Evolutionary conservation across 2,329 filamentous ascomycete genomes (phyloP), one percentile per base, ranked within the genome.

Genomic region (Graphilbum ipis-grandicollis): DNA sequence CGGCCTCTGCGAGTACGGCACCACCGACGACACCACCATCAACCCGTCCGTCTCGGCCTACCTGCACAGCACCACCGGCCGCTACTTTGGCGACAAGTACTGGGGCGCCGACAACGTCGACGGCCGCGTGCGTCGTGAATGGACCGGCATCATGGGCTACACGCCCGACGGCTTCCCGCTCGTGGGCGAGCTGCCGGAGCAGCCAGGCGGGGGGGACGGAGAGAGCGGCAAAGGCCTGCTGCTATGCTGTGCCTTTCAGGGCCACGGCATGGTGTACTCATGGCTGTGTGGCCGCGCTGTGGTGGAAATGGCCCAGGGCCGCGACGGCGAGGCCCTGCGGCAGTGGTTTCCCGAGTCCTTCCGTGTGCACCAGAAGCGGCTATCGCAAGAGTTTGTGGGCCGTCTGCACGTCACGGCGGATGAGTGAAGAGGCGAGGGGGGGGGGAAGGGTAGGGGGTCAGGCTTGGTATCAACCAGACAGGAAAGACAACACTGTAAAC

Each of bases 191-290:
- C 52, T 70, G 39, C 58, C 59, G 3, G 57, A 50, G n/a, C n/a
- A n/a, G n/a, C n/a, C n/a, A 0, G 50, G 60, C 31, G 44, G 55
- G 62, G 35, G 63, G 62, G 2, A 23, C 9, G 30, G 18, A 19
- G 32, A 28, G 19, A 18, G n/a, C 22, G 15, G 2, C 3, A 9
- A 23, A 13, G 41, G 62, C 1, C 47, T 78, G 18, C 75, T 66
- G 59, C 55, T 74, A 1, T 59, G 63, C 23, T 69, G 66, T 3
- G 64, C 69, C 6, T 79, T 79, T 43, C 74, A 75, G 43, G 75
- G 75, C 1, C 71, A 79, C 49, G 72, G 73, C 0, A 79, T 78
- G 75, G 73, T 73, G 2, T 51, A 71, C 23, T 71, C 70, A 38
- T 67, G 71, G 56, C 66, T 71, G 49, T 67, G 64, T 21, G 71